These are phyloP conservation scores for Odonthalia washingtoniensis DNA, from an alignment of 31 red algal species.

Conservation along the genomic window DNA sequence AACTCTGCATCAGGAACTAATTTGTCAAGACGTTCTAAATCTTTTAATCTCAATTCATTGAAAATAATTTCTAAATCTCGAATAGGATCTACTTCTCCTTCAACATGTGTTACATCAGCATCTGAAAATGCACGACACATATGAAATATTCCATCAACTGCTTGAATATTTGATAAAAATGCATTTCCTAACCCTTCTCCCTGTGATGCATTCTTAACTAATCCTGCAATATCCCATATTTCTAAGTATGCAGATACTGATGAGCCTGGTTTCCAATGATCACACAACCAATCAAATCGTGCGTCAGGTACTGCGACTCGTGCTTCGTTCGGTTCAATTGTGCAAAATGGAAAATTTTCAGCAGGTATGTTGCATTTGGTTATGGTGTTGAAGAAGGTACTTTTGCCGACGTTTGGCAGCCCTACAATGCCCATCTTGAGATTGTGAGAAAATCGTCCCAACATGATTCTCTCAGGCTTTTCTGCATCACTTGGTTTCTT, in stretches of 20 bases:
- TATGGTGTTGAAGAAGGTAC: constrained; percentile 98
- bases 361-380: constrained; percentile 89
- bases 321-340: constrained; percentile 97
- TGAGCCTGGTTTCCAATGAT: constrained; percentile 78
- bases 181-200: constrained; percentile 98
- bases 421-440: constrained; percentile 99
- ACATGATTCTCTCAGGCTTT: constrained; percentile 39
- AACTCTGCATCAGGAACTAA: constrained; percentile 74
- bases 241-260: constrained; percentile 87
- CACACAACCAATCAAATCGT: constrained; percentile 92
- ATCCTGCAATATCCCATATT: constrained; percentile 97
- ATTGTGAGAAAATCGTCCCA: constrained; percentile 95
- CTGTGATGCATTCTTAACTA: constrained; percentile 92
- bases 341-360: constrained; percentile 99
- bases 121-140: constrained; percentile 94
- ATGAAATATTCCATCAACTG: constrained; percentile 97
- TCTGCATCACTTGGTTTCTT: constrained; percentile 64
- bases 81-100: constrained; percentile 92
- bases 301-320: constrained; percentile 89
- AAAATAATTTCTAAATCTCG: constrained; percentile 91
- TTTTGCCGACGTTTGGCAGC: constrained; percentile 98
- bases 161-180: constrained; percentile 96
- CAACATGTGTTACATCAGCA: constrained; percentile 96
- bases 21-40: constrained; percentile 82
- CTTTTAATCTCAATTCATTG: constrained; percentile 92